A percentile compares a stretch with the other conserved stretches of the same genome.
phyloP scores from a whole-genome alignment of 306 rosid genomes.

The Begonia loranthoides region DNA sequence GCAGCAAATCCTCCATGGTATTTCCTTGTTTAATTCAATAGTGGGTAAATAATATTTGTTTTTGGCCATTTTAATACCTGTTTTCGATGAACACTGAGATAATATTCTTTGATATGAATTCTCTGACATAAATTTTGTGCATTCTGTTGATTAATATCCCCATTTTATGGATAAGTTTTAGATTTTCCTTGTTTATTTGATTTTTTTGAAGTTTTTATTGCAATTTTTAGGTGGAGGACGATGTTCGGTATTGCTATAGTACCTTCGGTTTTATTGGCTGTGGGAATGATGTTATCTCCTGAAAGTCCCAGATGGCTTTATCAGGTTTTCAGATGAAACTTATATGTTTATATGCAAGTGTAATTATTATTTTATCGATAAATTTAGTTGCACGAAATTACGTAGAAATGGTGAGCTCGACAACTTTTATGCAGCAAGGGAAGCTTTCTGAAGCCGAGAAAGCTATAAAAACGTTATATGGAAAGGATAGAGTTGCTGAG shows the following conservation, averaged over 20 bases:
- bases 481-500: conserved; percentile 69
- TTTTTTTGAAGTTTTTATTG: not conserved
- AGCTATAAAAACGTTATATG: conserved; percentile 48
- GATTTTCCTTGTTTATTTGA: not conserved
- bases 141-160: no score
- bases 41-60: not conserved
- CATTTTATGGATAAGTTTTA: not conserved
- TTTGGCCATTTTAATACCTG: not conserved
- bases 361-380: conserved; percentile 3
- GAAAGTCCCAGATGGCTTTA: conserved; percentile 98
- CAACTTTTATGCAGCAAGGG: conserved; percentile 64
- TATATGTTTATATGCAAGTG: not conserved
- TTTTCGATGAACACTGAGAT: no score
- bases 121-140: no score
- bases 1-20: conserved; percentile 80
- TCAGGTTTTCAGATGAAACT: conserved; percentile 43
- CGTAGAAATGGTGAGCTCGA: no score
- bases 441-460: conserved; percentile 69
- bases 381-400: conserved; percentile 1
- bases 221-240: conserved; percentile 73
- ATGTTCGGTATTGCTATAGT: conserved; percentile 85
- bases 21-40: conserved; percentile 6
- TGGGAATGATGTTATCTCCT: conserved; percentile 86
- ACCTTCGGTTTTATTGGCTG: conserved; percentile 74
- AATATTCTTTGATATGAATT: not conserved